These are phyloP conservation scores for Geoglossum cookeanum DNA, from an alignment of 2,329 filamentous ascomycete genomes.

Conservation along the genomic window DNA sequence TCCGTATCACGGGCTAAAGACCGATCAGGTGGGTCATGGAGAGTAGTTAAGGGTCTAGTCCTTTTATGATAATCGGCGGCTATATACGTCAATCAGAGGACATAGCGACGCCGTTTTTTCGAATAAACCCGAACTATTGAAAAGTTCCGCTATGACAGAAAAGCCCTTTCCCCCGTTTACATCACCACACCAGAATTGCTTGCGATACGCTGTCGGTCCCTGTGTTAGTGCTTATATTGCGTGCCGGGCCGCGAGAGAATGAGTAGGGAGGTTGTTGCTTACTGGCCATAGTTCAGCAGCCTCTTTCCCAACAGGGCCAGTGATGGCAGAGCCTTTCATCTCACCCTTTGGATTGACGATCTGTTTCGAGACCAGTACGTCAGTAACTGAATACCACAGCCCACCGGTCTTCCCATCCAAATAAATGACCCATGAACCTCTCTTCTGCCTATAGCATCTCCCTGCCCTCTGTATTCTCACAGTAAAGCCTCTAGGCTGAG, in stretches of 20 bases:
- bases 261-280: constrained; percentile 25
- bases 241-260: not conserved
- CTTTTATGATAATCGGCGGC: too few species aligned
- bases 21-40: too few species aligned
- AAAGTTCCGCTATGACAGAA: not conserved
- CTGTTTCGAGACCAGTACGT: constrained; percentile 26
- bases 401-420: not conserved
- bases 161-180: constrained; percentile 35
- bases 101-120: not conserved
- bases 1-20: too few species aligned
- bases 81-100: too few species aligned
- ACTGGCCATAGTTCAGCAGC: constrained; percentile 98
- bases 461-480: not conserved
- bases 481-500: not conserved
- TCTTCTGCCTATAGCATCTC: not conserved
- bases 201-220: constrained; percentile 64
- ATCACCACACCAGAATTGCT: constrained; percentile 99
- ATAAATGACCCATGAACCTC: not conserved
- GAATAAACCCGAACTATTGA: not conserved
- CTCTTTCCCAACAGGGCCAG: constrained; percentile 97
- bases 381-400: constrained; percentile 15
- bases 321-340: constrained; percentile 99
- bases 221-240: constrained; percentile 4
- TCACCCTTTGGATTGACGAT: constrained; percentile 99
- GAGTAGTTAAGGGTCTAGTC: too few species aligned